These are phyloP conservation scores for Paraurostyla sp. DNA, from an alignment of 73 alveolate species.

Conservation along the genomic window DNA sequence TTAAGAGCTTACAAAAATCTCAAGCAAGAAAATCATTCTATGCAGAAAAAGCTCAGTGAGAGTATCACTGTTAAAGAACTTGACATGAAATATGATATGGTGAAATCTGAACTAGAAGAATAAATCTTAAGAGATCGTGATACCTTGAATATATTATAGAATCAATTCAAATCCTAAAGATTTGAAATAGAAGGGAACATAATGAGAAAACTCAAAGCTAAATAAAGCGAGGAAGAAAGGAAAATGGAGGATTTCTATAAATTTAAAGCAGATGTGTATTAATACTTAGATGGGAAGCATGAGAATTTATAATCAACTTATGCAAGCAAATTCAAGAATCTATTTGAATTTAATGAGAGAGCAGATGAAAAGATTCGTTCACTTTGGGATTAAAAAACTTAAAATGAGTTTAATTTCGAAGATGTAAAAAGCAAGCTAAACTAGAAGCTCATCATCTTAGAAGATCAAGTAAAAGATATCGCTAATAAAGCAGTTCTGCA, in stretches of 20 bases:
- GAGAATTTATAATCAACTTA: neutral
- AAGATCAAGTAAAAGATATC: neutral
- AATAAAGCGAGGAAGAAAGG: slow-evolving; percentile 19
- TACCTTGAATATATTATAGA: neutral
- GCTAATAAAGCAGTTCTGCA: neutral
- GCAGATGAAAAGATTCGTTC: slow-evolving; percentile 4
- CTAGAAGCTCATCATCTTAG: neutral
- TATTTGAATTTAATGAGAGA: slow-evolving; percentile 42
- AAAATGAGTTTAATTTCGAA: slow-evolving; percentile 27
- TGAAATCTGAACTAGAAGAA: slow-evolving; percentile 15
- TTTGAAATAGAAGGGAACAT: slow-evolving; percentile 53
- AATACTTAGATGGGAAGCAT: slow-evolving; percentile 28
- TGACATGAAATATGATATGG: slow-evolving; percentile 16
- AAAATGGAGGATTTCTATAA: slow-evolving; percentile 54
- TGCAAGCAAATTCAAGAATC: neutral
- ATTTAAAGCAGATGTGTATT: slow-evolving; percentile 56
- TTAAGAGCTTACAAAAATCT: slow-evolving; percentile 16
- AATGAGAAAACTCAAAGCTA: slow-evolving; percentile 8
- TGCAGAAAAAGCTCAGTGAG: slow-evolving; percentile 4
- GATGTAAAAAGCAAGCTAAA: slow-evolving; percentile 15
- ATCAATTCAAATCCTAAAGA: slow-evolving; percentile 29
- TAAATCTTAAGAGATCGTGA: neutral
- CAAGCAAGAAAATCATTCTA: neutral
- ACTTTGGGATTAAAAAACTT: neutral
- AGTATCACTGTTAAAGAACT: slow-evolving; percentile 19